These are phyloP conservation scores for Phytophthora pluvialis DNA, from an alignment of 352 stramenopile species.

Conservation along the genomic window DNA sequence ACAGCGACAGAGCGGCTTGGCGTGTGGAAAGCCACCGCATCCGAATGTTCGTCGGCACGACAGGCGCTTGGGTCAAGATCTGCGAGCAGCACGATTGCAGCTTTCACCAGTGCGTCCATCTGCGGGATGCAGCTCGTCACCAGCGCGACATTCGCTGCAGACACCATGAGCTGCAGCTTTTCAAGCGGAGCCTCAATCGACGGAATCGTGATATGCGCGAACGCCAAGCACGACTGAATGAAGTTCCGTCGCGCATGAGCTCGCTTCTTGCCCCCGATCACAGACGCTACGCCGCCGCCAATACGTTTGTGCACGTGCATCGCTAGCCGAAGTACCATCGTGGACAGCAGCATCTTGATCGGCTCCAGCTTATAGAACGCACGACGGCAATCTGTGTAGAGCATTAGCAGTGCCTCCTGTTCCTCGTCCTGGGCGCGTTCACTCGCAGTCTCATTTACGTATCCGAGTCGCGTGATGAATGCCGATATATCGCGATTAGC, in stretches of 20 bases:
- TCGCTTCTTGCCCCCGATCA: conserved; percentile 28
- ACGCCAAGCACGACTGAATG: conserved; percentile 91
- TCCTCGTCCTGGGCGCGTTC: conserved; percentile 59
- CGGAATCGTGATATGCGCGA: conserved; percentile 90
- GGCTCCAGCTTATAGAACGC: conserved; percentile 89
- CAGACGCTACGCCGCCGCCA: conserved; percentile 8
- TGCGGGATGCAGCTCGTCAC: conserved; percentile 82
- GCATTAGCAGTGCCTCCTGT: conserved; percentile 81
- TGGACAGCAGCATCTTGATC: conserved; percentile 68
- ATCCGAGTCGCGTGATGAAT: conserved; percentile 82
- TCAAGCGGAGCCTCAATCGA: conserved; percentile 58
- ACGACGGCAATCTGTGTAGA: conserved; percentile 89
- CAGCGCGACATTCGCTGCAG: conserved; percentile 73
- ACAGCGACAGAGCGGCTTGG: conserved; percentile 10
- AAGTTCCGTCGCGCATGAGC: conserved; percentile 63
- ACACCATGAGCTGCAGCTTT: conserved; percentile 71
- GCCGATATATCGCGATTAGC: conserved; percentile 71
- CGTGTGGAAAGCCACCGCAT: background rate
- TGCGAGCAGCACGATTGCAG: conserved; percentile 75
- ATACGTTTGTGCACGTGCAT: conserved; percentile 61
- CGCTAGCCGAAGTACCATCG: conserved; percentile 62
- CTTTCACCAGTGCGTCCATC: conserved; percentile 88
- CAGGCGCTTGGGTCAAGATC: conserved; percentile 54
- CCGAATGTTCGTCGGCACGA: conserved; percentile 2
- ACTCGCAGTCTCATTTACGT: conserved; percentile 24